phyloP scores from a whole-genome alignment of 108 stramenopile genomes.

The Chaetoceros tenuissimus region DNA sequence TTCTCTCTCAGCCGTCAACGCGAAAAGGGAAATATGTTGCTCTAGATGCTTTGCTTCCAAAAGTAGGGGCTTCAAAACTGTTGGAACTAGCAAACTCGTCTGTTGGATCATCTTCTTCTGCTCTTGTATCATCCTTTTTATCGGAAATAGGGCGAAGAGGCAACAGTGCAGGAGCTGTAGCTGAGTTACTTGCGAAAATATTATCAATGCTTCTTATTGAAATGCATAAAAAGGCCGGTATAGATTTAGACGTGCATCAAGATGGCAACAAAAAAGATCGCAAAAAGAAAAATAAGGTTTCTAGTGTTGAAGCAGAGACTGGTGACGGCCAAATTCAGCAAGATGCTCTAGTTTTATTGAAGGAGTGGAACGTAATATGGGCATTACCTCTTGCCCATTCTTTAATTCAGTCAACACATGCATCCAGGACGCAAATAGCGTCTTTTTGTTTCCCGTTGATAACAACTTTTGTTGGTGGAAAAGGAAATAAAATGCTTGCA shows the following conservation, averaged over 20 bases:
- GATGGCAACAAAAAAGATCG: conserved; percentile 3
- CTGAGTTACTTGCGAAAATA: conserved; percentile 46
- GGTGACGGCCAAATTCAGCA: neutral
- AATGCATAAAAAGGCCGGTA: conserved; percentile 7
- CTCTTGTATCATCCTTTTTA: conserved; percentile 28
- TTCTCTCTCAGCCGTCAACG: conserved; percentile 34
- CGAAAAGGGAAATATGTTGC: conserved; percentile 54
- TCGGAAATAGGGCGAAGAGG: conserved; percentile 41
- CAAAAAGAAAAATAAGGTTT: neutral
- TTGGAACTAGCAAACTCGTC: neutral
- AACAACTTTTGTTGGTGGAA: conserved; percentile 11
- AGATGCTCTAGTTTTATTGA: neutral
- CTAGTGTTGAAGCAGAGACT: neutral
- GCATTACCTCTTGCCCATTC: conserved; percentile 28
- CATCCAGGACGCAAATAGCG: conserved; percentile 36
- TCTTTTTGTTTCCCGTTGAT: conserved; percentile 40
- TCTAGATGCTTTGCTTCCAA: conserved; percentile 43
- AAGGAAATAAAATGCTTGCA: conserved; percentile 2
- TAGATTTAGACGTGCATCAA: neutral
- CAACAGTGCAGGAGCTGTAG: conserved; percentile 39
- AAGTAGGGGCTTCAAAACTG: conserved; percentile 13
- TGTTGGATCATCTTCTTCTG: neutral
- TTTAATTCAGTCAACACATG: conserved; percentile 12
- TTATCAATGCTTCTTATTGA: conserved; percentile 14
- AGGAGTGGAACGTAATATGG: conserved; percentile 32